Percentiles rank a stretch among this genome's conserved stretches.
These are phyloP conservation scores for Epichloe coenophiala DNA, from an alignment of 2,329 filamentous ascomycete genomes.

Conservation along the genomic window DNA sequence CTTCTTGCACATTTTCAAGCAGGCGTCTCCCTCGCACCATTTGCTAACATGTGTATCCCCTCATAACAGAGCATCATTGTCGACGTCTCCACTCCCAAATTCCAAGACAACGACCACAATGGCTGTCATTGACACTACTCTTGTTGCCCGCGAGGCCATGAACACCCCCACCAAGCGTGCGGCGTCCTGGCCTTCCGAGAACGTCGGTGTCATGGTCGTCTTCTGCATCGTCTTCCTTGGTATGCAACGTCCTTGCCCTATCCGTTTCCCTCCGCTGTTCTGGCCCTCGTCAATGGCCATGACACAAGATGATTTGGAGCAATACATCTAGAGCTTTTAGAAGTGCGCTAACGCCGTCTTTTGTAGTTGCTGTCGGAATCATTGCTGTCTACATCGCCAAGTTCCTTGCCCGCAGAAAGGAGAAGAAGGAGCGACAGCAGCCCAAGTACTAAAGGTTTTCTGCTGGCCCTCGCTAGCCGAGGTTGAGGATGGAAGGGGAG, in stretches of 20 bases:
- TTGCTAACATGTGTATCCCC: neutral
- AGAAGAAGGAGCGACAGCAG: conserved; percentile 20
- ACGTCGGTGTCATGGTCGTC: conserved; percentile 29
- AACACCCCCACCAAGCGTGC: conserved; percentile 26
- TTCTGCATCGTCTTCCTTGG: conserved; percentile 29
- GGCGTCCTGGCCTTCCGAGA: conserved; percentile 23
- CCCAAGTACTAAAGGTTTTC: conserved; percentile 10
- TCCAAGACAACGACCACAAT: conserved; percentile 18
- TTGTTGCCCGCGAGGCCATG: conserved; percentile 20
- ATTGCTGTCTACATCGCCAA: conserved; percentile 19
- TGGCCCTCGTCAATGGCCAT: neutral
- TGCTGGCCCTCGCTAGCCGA: neutral
- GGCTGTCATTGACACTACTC: conserved; percentile 25
- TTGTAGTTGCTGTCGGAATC: conserved; percentile 20
- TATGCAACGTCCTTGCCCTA: conserved; percentile 11
- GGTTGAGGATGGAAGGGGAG: neutral
- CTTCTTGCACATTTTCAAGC: neutral
- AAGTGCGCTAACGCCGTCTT: conserved; percentile 5
- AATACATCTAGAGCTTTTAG: neutral
- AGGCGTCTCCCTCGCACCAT: neutral
- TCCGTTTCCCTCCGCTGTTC: neutral
- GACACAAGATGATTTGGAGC: neutral
- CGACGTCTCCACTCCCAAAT: neutral
- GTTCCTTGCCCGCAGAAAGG: conserved; percentile 11
- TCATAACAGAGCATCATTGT: neutral